A percentile compares a stretch with the other conserved stretches of the same genome.
Evolutionary conservation across 208 protist species (phyloP).

Genomic region (Endotrypanum monterogeii): DNA sequence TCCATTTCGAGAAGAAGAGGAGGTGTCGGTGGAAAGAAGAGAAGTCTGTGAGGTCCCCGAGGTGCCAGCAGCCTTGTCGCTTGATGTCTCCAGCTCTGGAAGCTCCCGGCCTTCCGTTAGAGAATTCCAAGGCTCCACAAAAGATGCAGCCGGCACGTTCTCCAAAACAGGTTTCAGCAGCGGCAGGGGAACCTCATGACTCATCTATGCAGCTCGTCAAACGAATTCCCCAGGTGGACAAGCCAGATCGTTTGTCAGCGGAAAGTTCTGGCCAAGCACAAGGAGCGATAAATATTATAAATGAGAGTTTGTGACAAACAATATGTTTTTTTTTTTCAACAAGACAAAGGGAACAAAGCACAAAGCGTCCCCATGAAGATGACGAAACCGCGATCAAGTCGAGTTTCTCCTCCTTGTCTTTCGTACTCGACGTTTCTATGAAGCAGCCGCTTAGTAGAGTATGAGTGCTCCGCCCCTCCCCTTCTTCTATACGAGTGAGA

Average conservation of each 20-base stretch:
- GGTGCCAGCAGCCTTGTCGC: background rate
- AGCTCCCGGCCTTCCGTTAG: background rate
- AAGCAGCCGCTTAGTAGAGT: background rate
- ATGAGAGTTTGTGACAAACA: no score
- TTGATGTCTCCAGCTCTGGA: background rate
- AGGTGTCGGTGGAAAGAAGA: background rate
- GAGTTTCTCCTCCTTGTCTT: background rate
- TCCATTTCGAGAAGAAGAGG: slow-evolving; percentile 17
- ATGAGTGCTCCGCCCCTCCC: background rate
- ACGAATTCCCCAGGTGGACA: background rate
- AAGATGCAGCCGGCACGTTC: background rate
- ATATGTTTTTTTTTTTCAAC: no score
- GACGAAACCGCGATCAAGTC: background rate
- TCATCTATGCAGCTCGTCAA: background rate
- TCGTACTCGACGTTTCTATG: background rate
- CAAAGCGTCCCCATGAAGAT: background rate
- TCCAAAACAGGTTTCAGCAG: background rate
- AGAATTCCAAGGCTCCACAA: background rate
- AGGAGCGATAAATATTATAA: no score
- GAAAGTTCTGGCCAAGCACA: background rate
- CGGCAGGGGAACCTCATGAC: background rate
- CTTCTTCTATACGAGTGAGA: background rate
- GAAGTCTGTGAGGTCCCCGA: background rate
- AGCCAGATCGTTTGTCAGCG: background rate
- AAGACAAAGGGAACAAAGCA: background rate